Base-by-base conservation (phyloP, 1,284 basidiomycete species). In the Gomphus bonarii region DNA sequence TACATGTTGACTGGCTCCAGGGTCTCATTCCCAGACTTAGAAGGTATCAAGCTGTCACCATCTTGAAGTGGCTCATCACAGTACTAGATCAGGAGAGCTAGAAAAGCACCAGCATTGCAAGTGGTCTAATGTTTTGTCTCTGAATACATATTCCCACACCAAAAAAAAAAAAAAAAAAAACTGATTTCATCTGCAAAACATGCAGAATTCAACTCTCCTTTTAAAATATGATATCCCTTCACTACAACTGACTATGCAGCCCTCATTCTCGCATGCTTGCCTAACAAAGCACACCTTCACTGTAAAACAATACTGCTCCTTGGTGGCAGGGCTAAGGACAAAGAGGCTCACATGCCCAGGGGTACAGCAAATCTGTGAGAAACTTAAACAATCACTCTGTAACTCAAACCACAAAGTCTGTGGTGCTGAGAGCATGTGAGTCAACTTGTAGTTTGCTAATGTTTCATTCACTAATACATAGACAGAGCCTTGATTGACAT, bases 331-430 rank as follows among this genome's bases (percentile, higher is more conserved):
- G 66, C 74, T 12, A 70, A 71, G 12, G 75, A 81, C 47, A 73
- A 72, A 2, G 82, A 88, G 66, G 67, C 87, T 52, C 75, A 88
- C 57, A 81, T 79, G 2, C 84, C 85, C 0, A 73, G 73, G 62
- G 89, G 91, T 66, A 72, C 88, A 4, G 79, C 75, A 25, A 91
- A 92, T 65, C 63, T 91, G 88, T 90, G 62, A 64, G 81, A 79
- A 88, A 63, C 68, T 75, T 14, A 81, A 85, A 0, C 81, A n/a
- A 85, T 63, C 77, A 79, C 53, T 77, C 83, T 7, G 73, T 79
- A 1, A 78, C 83, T 0, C 78, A 75, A 50, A 74, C 74, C 0
- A 79, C 85, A 0, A 85, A 85, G 64, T 81, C 84, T 0, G 69
- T 89, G 1, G 72, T 88, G 2, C 67, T 88, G 30, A 80, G 85